Evolutionary conservation across 2,329 filamentous ascomycete species (phyloP).

Genomic region (Dothidotthia symphoricarpi): DNA sequence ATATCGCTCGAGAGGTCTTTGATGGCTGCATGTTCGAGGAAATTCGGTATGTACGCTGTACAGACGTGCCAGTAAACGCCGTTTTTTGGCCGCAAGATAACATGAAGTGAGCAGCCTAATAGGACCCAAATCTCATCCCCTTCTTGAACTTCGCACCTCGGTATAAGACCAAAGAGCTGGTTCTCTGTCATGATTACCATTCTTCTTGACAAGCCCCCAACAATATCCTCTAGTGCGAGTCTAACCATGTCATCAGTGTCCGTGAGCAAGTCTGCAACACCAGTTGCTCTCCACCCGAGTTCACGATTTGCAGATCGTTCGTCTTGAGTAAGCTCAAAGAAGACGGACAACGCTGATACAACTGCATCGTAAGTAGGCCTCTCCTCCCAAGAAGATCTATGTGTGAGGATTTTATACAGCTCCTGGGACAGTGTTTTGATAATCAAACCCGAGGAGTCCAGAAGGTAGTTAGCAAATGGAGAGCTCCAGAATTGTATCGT

Average conservation of each 20-base stretch:
- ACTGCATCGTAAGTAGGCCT: not conserved
- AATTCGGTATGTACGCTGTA: not conserved
- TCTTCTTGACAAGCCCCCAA: no score
- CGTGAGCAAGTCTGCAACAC: no score
- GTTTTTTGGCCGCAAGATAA: not conserved
- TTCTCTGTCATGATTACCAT: not conserved
- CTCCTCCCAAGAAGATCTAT: not conserved
- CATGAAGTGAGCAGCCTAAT: not conserved
- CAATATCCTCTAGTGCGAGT: no score
- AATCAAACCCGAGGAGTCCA: not conserved
- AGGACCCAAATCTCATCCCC: conserved; percentile 4
- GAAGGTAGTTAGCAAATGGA: conserved; percentile 1
- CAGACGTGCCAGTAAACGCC: conserved; percentile 2
- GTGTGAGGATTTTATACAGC: no score
- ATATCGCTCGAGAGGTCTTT: conserved; percentile 1
- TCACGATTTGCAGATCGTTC: not conserved
- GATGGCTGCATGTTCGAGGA: not conserved
- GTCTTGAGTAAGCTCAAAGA: not conserved
- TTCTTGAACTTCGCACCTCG: not conserved
- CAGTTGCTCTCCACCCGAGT: not conserved
- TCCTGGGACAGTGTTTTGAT: not conserved
- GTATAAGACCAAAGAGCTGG: not conserved
- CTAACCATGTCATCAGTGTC: no score
- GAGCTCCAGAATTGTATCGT: not conserved
- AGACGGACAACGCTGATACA: not conserved